Evolutionary conservation across 2,329 filamentous ascomycete genomes (phyloP), one percentile per base, ranked within the genome.

Genomic region (Diaporthe batatas): DNA sequence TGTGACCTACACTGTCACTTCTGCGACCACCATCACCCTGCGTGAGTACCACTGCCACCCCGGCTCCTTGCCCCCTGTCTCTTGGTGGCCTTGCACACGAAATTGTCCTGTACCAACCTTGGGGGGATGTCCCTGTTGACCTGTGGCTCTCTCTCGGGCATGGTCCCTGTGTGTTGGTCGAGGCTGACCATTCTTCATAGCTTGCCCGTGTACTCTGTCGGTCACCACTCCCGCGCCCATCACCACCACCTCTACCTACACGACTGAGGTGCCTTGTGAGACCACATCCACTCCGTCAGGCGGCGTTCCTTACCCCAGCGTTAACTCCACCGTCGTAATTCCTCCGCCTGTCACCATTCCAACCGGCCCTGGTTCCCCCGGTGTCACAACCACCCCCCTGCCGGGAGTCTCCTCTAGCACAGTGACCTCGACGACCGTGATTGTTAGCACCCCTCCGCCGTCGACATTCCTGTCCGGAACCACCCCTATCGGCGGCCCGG

Each of bases 191-290:
- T 70, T 6, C 21, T 36, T n/a, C 47, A 84, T 55, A 85, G 84
- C 86, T 81, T 87, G 85, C 76, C 85, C 85, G 70, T 86, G 85
- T 77, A 85, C 84, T 47, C 75, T 86, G 68, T 83, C 81, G 68
- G 78, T 82, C 73, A 77, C 77, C 67, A 75, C 76, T 57, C 80
- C 81, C 29, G 76, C 79, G 23, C 78, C 79, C 10, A 74, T 80
- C 70, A 80, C 78, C 57, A 78, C 76, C 23, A 80, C 78, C 42
- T 77, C 72, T 58, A 76, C 77, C n/a, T 76, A 71, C 47, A 70
- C 69, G 62, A 73, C 72, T 16, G 62, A 53, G 65, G 73, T 74
- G 59, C 53, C 76, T 54, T 54, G 65, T 75, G 39, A 72, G 64
- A 71, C 73, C 72, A 53, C 64, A 14, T 64, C 62, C 59, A 73